phyloP scores from a whole-genome alignment of 1,284 basidiomycete species.

The Peniophora sp. region DNA sequence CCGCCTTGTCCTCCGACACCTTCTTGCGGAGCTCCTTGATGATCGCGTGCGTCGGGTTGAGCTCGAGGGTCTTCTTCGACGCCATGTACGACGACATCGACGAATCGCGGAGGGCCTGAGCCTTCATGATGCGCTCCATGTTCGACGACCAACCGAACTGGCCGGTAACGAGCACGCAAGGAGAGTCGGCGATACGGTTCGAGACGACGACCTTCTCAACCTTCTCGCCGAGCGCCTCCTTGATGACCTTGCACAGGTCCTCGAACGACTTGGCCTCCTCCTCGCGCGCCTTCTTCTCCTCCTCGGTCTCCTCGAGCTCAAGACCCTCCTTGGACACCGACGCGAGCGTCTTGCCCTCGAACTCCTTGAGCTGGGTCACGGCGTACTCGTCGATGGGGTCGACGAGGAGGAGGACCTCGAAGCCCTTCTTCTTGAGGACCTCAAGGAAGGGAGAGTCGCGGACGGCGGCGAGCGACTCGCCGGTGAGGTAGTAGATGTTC shows the following conservation, averaged over 20 bases:
- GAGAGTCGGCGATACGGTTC: conserved; percentile 95
- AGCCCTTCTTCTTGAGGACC: conserved; percentile 99
- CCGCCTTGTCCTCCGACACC: conserved; percentile 94
- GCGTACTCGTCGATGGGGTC: conserved; percentile 99
- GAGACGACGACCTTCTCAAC: conserved; percentile 99
- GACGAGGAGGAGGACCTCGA: conserved; percentile 95
- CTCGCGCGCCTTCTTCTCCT: conserved; percentile 93
- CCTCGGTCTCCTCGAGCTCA: conserved; percentile 98
- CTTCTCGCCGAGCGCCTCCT: conserved; percentile 98
- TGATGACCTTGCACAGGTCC: conserved; percentile 91
- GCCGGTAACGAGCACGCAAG: conserved; percentile 95
- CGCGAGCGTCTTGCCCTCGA: conserved; percentile 96
- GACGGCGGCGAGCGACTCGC: conserved; percentile 90
- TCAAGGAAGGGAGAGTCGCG: conserved; percentile 98
- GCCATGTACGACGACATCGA: conserved; percentile 99
- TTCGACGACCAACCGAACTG: conserved; percentile 99
- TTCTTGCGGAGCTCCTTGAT: conserved; percentile 95
- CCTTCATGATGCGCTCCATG: conserved; percentile 99
- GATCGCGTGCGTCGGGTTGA: conserved; percentile 93
- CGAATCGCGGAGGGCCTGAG: conserved; percentile 96
- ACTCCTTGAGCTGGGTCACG: conserved; percentile 98
- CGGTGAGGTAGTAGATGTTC: conserved; percentile 99
- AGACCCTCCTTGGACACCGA: conserved; percentile 99
- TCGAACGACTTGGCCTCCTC: conserved; percentile 80
- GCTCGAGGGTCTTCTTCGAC: conserved; percentile 97